Evolutionary conservation across 805 yeast species (phyloP).

Genomic region (Soucietia sequanensis): DNA sequence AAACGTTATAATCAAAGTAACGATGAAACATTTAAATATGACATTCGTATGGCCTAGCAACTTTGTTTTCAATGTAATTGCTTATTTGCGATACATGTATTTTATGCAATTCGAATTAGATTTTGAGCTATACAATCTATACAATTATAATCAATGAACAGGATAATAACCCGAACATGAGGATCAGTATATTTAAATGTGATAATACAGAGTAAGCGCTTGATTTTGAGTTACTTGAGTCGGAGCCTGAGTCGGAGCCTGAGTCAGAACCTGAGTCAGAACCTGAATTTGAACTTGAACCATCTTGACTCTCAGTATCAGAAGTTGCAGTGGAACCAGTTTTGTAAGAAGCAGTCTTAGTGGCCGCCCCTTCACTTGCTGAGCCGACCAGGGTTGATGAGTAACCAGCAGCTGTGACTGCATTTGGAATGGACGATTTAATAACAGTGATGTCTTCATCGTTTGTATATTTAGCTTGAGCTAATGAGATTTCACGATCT

Average conservation of each 20-base stretch:
- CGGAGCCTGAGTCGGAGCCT: not conserved
- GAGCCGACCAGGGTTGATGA: slow-evolving; percentile 30
- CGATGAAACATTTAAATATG: too few species aligned
- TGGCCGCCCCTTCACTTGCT: slow-evolving; percentile 1
- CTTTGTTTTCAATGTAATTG: too few species aligned
- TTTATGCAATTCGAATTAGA: too few species aligned
- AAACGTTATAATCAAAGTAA: too few species aligned
- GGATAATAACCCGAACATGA: too few species aligned
- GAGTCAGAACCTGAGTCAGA: not conserved
- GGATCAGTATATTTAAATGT: too few species aligned
- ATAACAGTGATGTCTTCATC: slow-evolving; percentile 48
- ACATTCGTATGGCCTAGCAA: too few species aligned
- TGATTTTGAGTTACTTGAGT: too few species aligned
- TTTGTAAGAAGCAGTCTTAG: slow-evolving; percentile 13
- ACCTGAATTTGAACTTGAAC: not conserved
- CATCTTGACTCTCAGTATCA: not conserved
- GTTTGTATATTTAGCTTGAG: slow-evolving; percentile 25
- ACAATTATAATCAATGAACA: too few species aligned
- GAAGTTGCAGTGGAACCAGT: slow-evolving; percentile 2
- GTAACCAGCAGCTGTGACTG: slow-evolving; percentile 45
- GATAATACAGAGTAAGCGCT: too few species aligned
- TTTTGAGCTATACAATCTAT: too few species aligned
- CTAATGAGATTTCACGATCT: slow-evolving; percentile 54
- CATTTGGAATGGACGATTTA: slow-evolving; percentile 48
- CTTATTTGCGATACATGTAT: too few species aligned